A percentile compares a stretch with the other conserved stretches of the same genome.
Evolutionary conservation across 495 filamentous ascomycete genomes (phyloP).

Genomic region (Xylaria grammica): DNA sequence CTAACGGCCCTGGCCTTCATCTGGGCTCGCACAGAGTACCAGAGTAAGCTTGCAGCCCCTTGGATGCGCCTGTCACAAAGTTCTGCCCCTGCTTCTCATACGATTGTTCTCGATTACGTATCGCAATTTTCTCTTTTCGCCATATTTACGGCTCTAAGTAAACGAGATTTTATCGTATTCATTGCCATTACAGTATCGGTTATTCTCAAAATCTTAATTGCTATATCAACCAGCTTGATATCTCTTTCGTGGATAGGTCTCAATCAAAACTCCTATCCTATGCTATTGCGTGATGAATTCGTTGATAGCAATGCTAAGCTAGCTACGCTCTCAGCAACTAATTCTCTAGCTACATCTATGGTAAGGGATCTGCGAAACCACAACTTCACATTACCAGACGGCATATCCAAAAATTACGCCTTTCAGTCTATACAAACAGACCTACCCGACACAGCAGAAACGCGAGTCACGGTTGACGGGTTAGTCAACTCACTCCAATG

Average conservation of each 20-base stretch:
- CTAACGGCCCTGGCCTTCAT: conserved; percentile 28
- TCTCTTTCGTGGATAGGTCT: conserved; percentile 19
- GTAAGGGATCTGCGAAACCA: background rate
- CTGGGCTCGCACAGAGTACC: conserved; percentile 40
- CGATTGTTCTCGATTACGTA: conserved; percentile 34
- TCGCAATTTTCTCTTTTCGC: conserved; percentile 15
- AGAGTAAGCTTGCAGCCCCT: conserved; percentile 35
- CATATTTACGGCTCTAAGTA: conserved; percentile 18
- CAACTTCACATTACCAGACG: background rate
- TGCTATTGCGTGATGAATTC: background rate
- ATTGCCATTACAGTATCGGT: background rate
- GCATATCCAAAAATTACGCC: background rate
- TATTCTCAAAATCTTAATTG: conserved; percentile 24
- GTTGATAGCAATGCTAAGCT: background rate
- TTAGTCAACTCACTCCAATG: background rate
- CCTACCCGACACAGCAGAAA: background rate
- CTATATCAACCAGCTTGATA: conserved; percentile 32
- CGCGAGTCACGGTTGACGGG: background rate
- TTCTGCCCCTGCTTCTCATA: conserved; percentile 20
- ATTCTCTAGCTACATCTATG: background rate
- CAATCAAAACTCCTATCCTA: background rate
- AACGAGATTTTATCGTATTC: conserved; percentile 21
- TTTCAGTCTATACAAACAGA: conserved; percentile 6
- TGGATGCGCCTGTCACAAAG: conserved; percentile 34
- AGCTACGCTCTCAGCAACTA: background rate